Conservation (phyloP, 495 filamentous ascomycete species). For the Podospora appendiculata region DNA sequence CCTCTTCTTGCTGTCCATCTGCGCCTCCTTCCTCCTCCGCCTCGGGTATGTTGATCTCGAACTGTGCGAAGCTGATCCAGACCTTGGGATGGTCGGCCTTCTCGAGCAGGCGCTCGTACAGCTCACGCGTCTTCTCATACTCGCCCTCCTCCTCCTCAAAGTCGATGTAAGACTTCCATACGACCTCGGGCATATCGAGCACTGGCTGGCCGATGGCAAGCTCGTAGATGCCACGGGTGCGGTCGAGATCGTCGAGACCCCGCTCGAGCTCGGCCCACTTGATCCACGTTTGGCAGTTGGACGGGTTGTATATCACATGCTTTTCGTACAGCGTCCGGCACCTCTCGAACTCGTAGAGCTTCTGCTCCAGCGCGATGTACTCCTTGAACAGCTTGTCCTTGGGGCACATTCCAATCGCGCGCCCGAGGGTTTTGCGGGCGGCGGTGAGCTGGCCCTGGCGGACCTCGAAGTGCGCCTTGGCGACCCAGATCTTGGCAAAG, state of each 20-base stretch:
- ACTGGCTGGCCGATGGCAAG: conserved; percentile 74
- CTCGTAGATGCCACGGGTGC: conserved; percentile 87
- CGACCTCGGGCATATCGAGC: conserved; percentile 94
- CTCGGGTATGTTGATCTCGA: conserved; percentile 83
- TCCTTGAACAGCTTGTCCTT: conserved; percentile 93
- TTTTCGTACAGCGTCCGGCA: conserved; percentile 92
- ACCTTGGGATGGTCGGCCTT: conserved; percentile 98
- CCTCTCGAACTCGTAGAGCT: conserved; percentile 84
- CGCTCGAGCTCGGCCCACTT: conserved; percentile 88
- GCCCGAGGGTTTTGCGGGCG: conserved; percentile 81
- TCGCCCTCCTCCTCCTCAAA: conserved; percentile 94
- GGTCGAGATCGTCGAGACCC: conserved; percentile 79
- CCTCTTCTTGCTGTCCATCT: conserved; percentile 27
- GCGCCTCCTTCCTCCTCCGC: conserved; percentile 32
- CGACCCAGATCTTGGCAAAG: conserved; percentile 92
- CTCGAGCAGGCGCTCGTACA: conserved; percentile 86
- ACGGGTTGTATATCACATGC: conserved; percentile 79
- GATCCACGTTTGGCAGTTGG: conserved; percentile 91
- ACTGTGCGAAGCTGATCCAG: conserved; percentile 94
- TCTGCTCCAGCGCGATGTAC: conserved; percentile 85
- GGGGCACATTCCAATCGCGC: conserved; percentile 87
- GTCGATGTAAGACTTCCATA: conserved; percentile 98
- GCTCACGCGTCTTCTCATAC: conserved; percentile 67
- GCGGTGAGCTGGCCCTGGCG: conserved; percentile 72
- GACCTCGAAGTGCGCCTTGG: conserved; percentile 89